Percentiles rank a stretch among this genome's conserved stretches.
These are phyloP conservation scores for Colletotrichum limetticola DNA, from an alignment of 2,329 filamentous ascomycete species.

Conservation along the genomic window DNA sequence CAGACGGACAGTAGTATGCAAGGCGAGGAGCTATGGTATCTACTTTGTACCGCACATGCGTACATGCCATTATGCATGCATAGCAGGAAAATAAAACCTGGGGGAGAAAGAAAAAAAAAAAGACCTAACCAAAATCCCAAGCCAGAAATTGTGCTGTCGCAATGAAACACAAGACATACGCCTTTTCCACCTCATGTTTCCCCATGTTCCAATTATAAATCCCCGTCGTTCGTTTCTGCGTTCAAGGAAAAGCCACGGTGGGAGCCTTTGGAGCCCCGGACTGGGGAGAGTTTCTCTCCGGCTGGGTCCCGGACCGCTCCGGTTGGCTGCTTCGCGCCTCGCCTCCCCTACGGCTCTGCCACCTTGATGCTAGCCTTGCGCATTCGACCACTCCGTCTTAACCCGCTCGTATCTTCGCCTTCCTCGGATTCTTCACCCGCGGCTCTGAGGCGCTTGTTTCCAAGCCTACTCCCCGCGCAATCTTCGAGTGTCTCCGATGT, in stretches of 20 bases:
- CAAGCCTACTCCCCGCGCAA: constrained; percentile 1
- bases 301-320: constrained; percentile 13
- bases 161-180: constrained; percentile 9
- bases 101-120: not conserved
- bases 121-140: not conserved
- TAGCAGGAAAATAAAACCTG: not conserved
- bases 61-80: constrained; percentile 7
- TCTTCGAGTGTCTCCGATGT: constrained; percentile 24
- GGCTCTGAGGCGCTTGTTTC: constrained; percentile 29
- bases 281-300: not conserved
- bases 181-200: not conserved
- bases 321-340: constrained; percentile 23
- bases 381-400: constrained; percentile 48
- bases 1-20: constrained; percentile 18
- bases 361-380: constrained; percentile 45
- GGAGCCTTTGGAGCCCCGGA: not conserved
- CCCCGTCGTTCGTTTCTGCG: constrained; percentile 7
- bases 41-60: not conserved
- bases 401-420: constrained; percentile 37
- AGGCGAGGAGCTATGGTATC: constrained; percentile 7
- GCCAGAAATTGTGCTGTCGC: not conserved
- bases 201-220: constrained; percentile 35
- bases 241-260: constrained; percentile 1
- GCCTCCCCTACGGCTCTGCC: constrained; percentile 17
- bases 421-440: constrained; percentile 14